Evolutionary conservation across 2,329 filamentous ascomycete genomes (phyloP).

Genomic region (Microsporum canis): DNA sequence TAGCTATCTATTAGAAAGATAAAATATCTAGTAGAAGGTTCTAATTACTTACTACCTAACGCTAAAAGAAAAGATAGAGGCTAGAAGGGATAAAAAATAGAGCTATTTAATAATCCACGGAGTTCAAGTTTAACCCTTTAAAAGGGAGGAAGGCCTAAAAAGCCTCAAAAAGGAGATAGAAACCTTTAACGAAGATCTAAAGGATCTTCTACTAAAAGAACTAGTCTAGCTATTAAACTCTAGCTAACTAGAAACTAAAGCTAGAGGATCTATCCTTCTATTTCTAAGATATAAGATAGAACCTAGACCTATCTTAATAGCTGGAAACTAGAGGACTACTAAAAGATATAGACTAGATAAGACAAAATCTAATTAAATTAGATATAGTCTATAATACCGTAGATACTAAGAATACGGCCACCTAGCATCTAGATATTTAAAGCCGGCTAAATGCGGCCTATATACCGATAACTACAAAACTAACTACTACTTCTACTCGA

Average conservation of each 20-base stretch:
- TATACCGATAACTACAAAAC: background rate
- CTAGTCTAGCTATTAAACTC: background rate
- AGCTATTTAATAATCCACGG: background rate
- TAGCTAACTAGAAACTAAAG: background rate
- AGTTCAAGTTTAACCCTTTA: background rate
- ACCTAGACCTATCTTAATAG: background rate
- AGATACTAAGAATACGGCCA: background rate
- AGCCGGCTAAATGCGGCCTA: background rate
- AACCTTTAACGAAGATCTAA: background rate
- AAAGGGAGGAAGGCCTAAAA: background rate
- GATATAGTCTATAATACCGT: background rate
- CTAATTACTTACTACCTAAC: background rate
- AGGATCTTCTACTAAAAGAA: background rate
- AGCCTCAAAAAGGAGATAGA: background rate
- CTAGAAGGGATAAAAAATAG: background rate
- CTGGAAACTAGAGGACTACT: background rate
- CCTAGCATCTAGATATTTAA: background rate
- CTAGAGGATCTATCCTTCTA: background rate
- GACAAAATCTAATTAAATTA: background rate
- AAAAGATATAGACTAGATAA: background rate
- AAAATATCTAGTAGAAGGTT: background rate
- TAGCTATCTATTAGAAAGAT: background rate
- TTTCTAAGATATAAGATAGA: background rate
- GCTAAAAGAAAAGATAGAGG: background rate
- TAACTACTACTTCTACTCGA: background rate